Evolutionary conservation across 116 monocot species (phyloP).

Genomic region (Dioscorea cayenensis): DNA sequence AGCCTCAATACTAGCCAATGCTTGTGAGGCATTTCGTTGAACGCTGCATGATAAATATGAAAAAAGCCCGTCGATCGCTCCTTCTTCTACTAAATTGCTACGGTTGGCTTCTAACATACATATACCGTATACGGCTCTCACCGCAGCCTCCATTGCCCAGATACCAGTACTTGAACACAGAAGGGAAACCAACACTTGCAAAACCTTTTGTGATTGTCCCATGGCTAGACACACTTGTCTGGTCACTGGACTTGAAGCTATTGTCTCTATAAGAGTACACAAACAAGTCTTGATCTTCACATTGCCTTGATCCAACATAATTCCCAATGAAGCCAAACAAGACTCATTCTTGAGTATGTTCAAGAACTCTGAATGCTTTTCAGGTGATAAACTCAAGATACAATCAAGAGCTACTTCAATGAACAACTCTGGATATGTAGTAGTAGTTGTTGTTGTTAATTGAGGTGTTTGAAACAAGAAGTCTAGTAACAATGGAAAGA

Average conservation of each 20-base stretch:
- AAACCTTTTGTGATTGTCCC: constrained; percentile 8
- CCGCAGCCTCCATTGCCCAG: constrained; percentile 31
- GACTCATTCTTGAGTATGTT: constrained; percentile 26
- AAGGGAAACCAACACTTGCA: constrained; percentile 23
- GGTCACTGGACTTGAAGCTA: constrained; percentile 18
- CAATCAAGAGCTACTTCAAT: constrained; percentile 59
- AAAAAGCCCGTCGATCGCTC: constrained; percentile 38
- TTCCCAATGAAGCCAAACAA: constrained; percentile 24
- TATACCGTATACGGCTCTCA: constrained; percentile 33
- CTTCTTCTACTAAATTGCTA: constrained; percentile 25
- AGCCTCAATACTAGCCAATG: constrained; percentile 41
- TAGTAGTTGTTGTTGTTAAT: too few species aligned
- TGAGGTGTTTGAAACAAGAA: constrained; percentile 30
- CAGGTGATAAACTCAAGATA: constrained; percentile 30
- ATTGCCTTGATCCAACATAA: constrained; percentile 34
- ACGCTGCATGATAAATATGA: constrained; percentile 19
- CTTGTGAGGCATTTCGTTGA: constrained; percentile 16
- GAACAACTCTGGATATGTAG: neutral
- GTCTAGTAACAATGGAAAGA: constrained; percentile 45
- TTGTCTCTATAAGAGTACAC: constrained; percentile 38
- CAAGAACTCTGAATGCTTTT: constrained; percentile 26
- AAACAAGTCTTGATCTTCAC: constrained; percentile 35
- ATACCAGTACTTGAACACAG: neutral
- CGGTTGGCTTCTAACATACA: constrained; percentile 34
- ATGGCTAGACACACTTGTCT: constrained; percentile 17